Conservation (phyloP, 345 rosid species). For the Raphanus raphanistrum region DNA sequence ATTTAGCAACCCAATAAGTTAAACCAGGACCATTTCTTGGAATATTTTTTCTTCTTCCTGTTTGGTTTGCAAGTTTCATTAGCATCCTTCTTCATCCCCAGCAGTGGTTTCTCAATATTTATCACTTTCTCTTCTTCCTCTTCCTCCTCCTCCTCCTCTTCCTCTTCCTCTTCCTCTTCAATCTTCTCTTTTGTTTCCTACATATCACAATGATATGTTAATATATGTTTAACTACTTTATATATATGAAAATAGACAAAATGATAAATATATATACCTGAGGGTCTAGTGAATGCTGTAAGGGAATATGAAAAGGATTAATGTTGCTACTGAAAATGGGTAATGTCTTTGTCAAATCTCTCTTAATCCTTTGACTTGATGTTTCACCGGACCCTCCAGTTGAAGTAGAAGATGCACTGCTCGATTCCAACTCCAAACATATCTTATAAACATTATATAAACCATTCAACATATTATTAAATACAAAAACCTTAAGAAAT, state of each 20-base stretch:
- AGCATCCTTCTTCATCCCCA: background rate
- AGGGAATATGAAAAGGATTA: slow-evolving; percentile 34
- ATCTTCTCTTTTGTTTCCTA: background rate
- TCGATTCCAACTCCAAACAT: slow-evolving; percentile 69
- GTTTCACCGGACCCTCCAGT: slow-evolving; percentile 50
- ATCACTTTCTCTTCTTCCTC: background rate
- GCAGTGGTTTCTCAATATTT: background rate
- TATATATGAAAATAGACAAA: background rate
- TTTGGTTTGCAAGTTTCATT: background rate
- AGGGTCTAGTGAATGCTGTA: slow-evolving; percentile 23
- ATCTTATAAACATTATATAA: slow-evolving; percentile 40
- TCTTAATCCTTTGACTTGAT: slow-evolving; percentile 53
- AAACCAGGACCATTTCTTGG: background rate
- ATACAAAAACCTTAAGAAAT: background rate
- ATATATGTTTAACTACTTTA: background rate
- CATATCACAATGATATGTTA: background rate
- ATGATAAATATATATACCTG: slow-evolving; percentile 17
- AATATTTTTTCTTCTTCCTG: background rate
- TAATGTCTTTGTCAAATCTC: slow-evolving; percentile 41
- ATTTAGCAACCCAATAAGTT: background rate
- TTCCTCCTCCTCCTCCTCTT: background rate
- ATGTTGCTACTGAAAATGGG: slow-evolving; percentile 42
- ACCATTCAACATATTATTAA: background rate
- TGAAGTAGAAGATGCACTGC: slow-evolving; percentile 49
- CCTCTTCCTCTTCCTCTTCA: background rate